Evolutionary conservation across 495 filamentous ascomycete species (phyloP), one percentile per base, ranked within the genome.

Genomic region (Talaromyces stipitatus): DNA sequence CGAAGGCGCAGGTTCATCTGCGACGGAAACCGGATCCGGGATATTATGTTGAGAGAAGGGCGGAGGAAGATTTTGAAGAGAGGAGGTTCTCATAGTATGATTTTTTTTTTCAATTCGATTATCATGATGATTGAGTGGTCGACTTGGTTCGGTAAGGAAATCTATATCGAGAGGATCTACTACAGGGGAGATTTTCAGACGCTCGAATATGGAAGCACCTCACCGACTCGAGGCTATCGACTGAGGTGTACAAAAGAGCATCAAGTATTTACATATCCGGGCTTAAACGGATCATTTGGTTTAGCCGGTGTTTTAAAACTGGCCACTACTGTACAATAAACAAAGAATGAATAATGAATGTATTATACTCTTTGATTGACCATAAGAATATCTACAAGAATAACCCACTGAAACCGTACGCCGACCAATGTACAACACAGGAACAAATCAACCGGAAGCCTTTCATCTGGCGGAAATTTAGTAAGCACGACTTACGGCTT

Each of bases 11-110:
- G 74, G 78, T 96, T 60, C 82, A 82, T 66, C 79, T 78, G 12
- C 78, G 84, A 75, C 76, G 95, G 62, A 84, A 79, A 70, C 91
- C 91, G 7, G 90, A 95, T 59, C 79, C 82, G 1, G 94, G 94
- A 9, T 98, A 89, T 63, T 94, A 86, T 62, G 59, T 97, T 58
- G 94, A 97, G 74, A 16, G 66, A 69, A 46, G 70, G 67, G 18
- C 56, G 18, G 56, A 52, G 38, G 45, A 58, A 18, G 47, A 58
- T 29, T 68, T 59, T 48, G 53, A 50, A 10, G 68, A 69, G 58
- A 52, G 57, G 28, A 52, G 58, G 38, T 16, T 60, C 7, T 46
- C 59, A 50, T 72, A 63, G 47, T n/a, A n/a, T n/a, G n/a, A n/a
- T n/a, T n/a, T n/a, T n/a, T n/a, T n/a, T n/a, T n/a, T n/a, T n/a